A percentile compares a stretch with the other conserved stretches of the same genome.
Conservation (phyloP, 352 stramenopile genomes). For the Blastocystis hominis region DNA sequence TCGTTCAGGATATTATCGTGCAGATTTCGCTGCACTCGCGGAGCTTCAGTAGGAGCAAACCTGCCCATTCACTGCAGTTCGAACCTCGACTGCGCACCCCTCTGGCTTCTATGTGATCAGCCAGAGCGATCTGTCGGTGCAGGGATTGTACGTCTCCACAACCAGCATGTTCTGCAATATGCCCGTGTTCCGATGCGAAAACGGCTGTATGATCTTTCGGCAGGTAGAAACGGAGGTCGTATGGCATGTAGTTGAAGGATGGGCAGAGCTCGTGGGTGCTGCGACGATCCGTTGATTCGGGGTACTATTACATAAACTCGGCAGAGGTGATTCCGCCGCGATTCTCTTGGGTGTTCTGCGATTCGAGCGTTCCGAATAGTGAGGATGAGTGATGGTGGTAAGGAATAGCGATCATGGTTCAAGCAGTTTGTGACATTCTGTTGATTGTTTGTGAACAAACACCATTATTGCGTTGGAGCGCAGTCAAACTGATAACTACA, state of each 20-base stretch:
- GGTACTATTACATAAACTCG: background rate
- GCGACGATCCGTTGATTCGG: background rate
- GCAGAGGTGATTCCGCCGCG: background rate
- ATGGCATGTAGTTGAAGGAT: background rate
- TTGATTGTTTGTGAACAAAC: background rate
- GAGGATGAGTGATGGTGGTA: background rate
- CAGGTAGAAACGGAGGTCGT: background rate
- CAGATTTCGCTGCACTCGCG: background rate
- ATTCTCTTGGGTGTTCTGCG: background rate
- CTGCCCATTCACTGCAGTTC: background rate
- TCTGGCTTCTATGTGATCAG: background rate
- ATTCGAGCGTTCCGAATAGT: background rate
- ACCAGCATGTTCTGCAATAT: background rate
- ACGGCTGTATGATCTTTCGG: background rate
- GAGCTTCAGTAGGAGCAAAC: background rate
- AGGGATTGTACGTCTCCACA: background rate
- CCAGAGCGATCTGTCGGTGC: background rate
- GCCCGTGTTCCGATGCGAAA: background rate
- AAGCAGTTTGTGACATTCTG: background rate
- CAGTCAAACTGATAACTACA: slow-evolving; percentile 1
- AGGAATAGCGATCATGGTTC: background rate
- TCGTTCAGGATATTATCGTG: background rate
- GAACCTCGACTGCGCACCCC: background rate
- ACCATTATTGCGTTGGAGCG: background rate
- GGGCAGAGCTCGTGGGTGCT: background rate